Evolutionary conservation across 306 rosid species (phyloP).

Genomic region (Rosa persica): DNA sequence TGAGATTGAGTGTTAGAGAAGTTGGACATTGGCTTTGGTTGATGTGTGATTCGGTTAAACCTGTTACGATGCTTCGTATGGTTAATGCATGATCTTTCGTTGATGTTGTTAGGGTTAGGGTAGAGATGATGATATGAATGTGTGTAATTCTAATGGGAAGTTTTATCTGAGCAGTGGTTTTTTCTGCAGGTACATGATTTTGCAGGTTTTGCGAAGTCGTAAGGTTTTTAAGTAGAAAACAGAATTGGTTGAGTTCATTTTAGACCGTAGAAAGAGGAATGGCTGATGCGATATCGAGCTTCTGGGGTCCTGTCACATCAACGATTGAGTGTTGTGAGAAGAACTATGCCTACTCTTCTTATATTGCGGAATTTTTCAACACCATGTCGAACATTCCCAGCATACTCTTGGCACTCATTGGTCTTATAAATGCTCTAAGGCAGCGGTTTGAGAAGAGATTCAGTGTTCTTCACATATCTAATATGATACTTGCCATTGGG

Average conservation of each 20-base stretch:
- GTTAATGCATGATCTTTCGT: background rate
- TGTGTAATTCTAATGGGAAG: background rate
- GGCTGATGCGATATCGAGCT: constrained; percentile 67
- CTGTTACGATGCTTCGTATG: background rate
- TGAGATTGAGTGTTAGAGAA: background rate
- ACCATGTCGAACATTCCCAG: constrained; percentile 78
- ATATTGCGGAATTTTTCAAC: constrained; percentile 88
- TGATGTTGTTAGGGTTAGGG: background rate
- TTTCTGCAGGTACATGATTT: constrained; percentile 31
- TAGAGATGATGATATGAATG: background rate
- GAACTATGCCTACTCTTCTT: constrained; percentile 72
- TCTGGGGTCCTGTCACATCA: constrained; percentile 95
- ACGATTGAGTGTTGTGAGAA: constrained; percentile 79
- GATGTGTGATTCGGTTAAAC: background rate
- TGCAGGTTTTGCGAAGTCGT: constrained; percentile 41
- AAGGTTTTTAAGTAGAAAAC: constrained; percentile 19
- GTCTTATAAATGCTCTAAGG: constrained; percentile 74
- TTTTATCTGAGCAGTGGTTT: background rate
- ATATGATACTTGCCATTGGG: constrained; percentile 85
- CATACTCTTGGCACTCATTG: constrained; percentile 83
- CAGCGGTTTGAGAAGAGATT: constrained; percentile 97
- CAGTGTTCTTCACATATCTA: constrained; percentile 82
- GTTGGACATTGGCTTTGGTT: constrained; percentile 1
- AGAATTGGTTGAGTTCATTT: constrained; percentile 21
- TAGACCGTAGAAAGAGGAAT: constrained; percentile 39